Conservation (phyloP, 139 green algal species). For the Tetraselmis chui region DNA sequence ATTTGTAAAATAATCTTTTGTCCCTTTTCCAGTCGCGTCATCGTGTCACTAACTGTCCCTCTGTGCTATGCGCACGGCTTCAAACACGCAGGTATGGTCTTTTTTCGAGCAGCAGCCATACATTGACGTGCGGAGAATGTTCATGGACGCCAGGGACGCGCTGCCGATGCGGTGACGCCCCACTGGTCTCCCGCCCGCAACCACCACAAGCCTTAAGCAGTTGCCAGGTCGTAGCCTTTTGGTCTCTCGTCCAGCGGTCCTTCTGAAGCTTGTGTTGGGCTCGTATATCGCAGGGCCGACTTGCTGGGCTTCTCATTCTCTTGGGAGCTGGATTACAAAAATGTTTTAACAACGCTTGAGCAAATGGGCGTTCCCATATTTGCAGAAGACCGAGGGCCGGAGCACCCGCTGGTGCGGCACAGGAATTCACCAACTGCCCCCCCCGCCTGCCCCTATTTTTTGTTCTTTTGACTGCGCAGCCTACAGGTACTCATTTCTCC, state of each 20-base stretch:
- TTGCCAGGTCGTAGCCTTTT: too few relatives aligned
- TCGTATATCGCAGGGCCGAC: slow-evolving; percentile 6
- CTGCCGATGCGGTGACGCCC: slow-evolving; percentile 13
- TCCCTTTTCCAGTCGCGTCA: too few relatives aligned
- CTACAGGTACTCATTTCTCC: too few relatives aligned
- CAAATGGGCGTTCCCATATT: slow-evolving; percentile 22
- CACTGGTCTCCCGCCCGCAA: too few relatives aligned
- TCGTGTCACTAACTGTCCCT: background rate
- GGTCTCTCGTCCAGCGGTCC: too few relatives aligned
- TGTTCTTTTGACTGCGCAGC: too few relatives aligned
- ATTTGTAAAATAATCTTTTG: too few relatives aligned
- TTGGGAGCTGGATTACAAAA: slow-evolving; percentile 49
- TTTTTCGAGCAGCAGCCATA: slow-evolving; percentile 24
- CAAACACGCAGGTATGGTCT: slow-evolving; percentile 31
- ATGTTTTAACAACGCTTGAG: slow-evolving; percentile 37
- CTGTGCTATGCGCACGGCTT: too few relatives aligned
- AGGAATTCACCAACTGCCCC: too few relatives aligned
- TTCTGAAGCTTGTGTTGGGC: too few relatives aligned
- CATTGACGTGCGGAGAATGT: slow-evolving; percentile 27
- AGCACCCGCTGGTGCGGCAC: slow-evolving; percentile 30
- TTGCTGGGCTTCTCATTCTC: slow-evolving; percentile 45
- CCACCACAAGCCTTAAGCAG: too few relatives aligned
- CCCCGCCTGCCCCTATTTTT: too few relatives aligned
- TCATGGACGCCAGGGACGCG: slow-evolving; percentile 40
- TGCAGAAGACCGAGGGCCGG: slow-evolving; percentile 17